These are phyloP conservation scores for Paecilomyces dactylethromorphus DNA, from an alignment of 2,329 filamentous ascomycete species.

Conservation along the genomic window DNA sequence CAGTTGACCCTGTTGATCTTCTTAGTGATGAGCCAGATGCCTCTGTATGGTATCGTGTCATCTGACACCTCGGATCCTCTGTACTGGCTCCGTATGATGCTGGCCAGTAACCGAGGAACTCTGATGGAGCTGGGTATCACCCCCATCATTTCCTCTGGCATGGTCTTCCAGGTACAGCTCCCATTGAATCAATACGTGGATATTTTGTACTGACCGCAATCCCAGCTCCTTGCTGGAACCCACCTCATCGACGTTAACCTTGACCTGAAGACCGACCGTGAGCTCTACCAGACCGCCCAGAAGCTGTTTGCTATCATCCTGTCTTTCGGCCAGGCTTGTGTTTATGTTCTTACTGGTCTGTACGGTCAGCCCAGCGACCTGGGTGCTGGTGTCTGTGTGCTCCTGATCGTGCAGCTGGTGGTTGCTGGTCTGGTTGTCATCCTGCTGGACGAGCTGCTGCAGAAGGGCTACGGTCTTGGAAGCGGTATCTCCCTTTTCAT, in stretches of 20 bases:
- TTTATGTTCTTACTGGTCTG: constrained; percentile 96
- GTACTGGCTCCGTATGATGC: constrained; percentile 99
- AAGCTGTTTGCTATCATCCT: constrained; percentile 98
- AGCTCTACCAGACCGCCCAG: constrained; percentile 99
- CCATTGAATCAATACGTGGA: background rate
- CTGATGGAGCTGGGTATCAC: constrained; percentile 96
- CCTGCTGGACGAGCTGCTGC: constrained; percentile 95
- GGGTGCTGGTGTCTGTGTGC: constrained; percentile 94
- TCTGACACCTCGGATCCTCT: constrained; percentile 97
- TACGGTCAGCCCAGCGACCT: constrained; percentile 96
- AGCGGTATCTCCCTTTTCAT: constrained; percentile 99
- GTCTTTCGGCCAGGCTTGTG: constrained; percentile 93
- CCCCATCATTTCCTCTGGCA: constrained; percentile 98
- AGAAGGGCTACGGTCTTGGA: constrained; percentile 98
- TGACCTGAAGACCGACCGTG: constrained; percentile 98
- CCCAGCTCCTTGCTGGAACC: constrained; percentile 84
- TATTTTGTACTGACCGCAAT: constrained; percentile 10
- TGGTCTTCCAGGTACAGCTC: constrained; percentile 82
- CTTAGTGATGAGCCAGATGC: constrained; percentile 99
- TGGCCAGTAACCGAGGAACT: constrained; percentile 96
- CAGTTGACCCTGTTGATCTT: constrained; percentile 91
- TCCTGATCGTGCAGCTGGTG: constrained; percentile 95
- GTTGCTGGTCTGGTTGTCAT: constrained; percentile 98
- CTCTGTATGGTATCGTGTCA: constrained; percentile 96
- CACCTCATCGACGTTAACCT: constrained; percentile 99